Percentiles rank a stretch among this genome's conserved stretches.
phyloP scores from a whole-genome alignment of 177 flowering plant species.

The Vitis hybrid region DNA sequence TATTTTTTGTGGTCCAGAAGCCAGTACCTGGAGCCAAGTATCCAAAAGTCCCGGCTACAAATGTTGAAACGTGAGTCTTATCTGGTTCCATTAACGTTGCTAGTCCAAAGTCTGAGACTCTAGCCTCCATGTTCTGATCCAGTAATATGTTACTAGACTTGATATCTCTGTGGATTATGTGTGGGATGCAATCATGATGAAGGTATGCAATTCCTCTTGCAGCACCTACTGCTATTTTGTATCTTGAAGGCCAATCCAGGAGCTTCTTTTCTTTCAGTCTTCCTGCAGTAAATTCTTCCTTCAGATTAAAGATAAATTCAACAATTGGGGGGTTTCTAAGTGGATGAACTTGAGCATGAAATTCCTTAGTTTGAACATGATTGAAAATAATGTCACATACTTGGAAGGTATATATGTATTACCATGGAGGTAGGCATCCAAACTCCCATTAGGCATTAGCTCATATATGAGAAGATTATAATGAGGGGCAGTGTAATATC shows the following conservation, averaged over 20 bases:
- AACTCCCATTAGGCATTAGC: constrained; percentile 93
- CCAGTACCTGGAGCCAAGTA: constrained; percentile 89
- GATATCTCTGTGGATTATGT: constrained; percentile 91
- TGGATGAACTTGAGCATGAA: no score
- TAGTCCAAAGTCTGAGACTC: constrained; percentile 89
- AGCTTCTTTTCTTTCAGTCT: constrained; percentile 41
- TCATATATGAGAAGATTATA: constrained; percentile 91
- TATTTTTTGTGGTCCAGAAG: background rate
- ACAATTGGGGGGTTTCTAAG: background rate
- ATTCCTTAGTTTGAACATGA: background rate
- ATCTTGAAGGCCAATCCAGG: constrained; percentile 82
- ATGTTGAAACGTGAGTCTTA: constrained; percentile 90
- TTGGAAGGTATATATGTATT: constrained; percentile 9
- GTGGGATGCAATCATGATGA: constrained; percentile 96
- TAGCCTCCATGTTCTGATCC: constrained; percentile 85
- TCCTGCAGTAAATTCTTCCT: constrained; percentile 44
- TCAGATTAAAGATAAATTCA: background rate
- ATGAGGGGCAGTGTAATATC: constrained; percentile 74
- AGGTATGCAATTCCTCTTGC: constrained; percentile 92
- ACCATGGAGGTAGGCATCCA: constrained; percentile 77
- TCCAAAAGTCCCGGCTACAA: constrained; percentile 95
- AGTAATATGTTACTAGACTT: constrained; percentile 92
- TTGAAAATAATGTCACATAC: background rate
- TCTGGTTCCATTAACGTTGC: constrained; percentile 92
- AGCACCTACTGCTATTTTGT: constrained; percentile 83